Evolutionary conservation across 2,329 filamentous ascomycete species (phyloP), one percentile per base, ranked within the genome.

Genomic region (Sporothrix inflata): DNA sequence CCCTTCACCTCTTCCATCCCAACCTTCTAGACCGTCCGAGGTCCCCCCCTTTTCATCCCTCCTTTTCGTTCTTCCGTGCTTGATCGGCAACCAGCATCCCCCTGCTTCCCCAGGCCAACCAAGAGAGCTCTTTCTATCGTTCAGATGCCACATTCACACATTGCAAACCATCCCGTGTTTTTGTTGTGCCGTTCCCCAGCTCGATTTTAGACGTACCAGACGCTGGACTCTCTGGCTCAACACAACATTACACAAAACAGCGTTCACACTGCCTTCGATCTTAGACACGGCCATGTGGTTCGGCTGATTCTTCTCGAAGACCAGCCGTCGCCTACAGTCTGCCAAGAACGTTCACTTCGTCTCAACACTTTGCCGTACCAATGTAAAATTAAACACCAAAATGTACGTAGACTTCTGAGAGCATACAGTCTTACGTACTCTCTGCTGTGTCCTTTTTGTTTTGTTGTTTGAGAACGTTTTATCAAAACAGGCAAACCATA

Each of bases 281-380:
- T 24, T 12, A 14, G 9, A 16, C n/a, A 24, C 12, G 5, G 38
- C 2, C 21, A 9, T 27, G 21, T 65, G 60, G 60, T 65, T 65
- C 60, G 60, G 60, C 60, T 65, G 60, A 65, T 45, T 42, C 12
- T 61, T 61, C 3, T 61, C 34, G 8, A n/a, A 61, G 57, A 40
- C 57, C 34, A 40, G 9, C 57, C n/a, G 9, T 16, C 30, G n/a
- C n/a, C n/a, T 40, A 14, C 19, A 61, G 57, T 57, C 34, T 21
- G 42, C 57, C 34, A 14, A 21, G n/a, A 24, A 21, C 6, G 11
- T 1, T 6, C 21, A 5, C 6, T 60, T 69, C 40, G 67, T 69
- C 67, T 57, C 67, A 57, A 69, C 51, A 45, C 40, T 60, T 34
- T 69, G 67, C 67, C 67, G 51, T 69, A 70, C 53, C 53, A 61